Evolutionary conservation across 2,329 filamentous ascomycete genomes (phyloP).

Genomic region (Talaromyces verruculosus): DNA sequence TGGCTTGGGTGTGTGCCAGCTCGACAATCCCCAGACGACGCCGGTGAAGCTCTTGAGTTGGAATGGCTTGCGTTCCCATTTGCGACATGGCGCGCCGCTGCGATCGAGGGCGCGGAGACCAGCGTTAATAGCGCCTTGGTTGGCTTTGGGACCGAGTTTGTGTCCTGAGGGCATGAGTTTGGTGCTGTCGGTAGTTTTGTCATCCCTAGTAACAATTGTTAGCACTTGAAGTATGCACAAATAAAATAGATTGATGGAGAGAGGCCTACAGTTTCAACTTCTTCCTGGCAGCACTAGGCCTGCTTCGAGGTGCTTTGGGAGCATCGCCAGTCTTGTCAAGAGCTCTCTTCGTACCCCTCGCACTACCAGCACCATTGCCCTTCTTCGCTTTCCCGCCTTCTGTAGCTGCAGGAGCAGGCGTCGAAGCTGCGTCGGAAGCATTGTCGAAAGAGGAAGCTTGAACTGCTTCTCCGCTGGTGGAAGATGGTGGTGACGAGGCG

Average conservation of each 20-base stretch:
- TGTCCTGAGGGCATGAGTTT: conserved; percentile 53
- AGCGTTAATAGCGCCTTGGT: conserved; percentile 95
- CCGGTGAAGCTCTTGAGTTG: conserved; percentile 91
- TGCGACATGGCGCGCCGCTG: conserved; percentile 85
- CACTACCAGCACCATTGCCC: conserved; percentile 57
- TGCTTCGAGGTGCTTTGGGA: conserved; percentile 69
- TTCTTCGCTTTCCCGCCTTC: conserved; percentile 35
- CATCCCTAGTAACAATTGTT: conserved; percentile 44
- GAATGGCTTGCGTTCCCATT: conserved; percentile 82
- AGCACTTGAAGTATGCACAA: not conserved
- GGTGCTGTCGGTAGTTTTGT: conserved; percentile 49
- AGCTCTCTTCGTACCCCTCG: conserved; percentile 62
- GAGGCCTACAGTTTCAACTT: conserved; percentile 82
- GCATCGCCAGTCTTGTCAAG: conserved; percentile 56
- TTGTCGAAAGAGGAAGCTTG: conserved; percentile 44
- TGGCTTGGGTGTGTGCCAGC: conserved; percentile 66
- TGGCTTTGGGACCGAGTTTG: conserved; percentile 93
- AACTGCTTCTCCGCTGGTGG: conserved; percentile 37
- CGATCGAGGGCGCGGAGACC: conserved; percentile 91
- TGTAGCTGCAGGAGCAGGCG: conserved; percentile 40
- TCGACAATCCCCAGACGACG: conserved; percentile 73
- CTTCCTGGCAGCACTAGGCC: conserved; percentile 88
- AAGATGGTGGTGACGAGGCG: conserved; percentile 33
- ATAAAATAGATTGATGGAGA: not conserved
- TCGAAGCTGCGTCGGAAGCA: conserved; percentile 42